These are phyloP conservation scores for Phytopythium montanum DNA, from an alignment of 352 stramenopile genomes.

Conservation along the genomic window DNA sequence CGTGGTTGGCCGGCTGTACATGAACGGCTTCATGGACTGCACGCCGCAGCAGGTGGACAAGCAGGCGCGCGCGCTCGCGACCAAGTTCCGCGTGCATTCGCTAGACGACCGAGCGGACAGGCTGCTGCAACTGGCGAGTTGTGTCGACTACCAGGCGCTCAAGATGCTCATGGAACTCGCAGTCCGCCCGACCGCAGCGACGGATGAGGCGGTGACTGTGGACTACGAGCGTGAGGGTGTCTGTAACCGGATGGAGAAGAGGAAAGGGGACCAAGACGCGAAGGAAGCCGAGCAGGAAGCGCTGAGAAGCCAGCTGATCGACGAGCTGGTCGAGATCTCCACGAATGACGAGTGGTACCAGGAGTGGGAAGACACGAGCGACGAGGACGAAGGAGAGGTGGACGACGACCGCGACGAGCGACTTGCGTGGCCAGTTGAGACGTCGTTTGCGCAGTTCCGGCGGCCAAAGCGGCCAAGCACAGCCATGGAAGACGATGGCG, in stretches of 20 bases:
- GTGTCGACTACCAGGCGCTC: conserved; percentile 41
- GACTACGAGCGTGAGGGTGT: conserved; percentile 9
- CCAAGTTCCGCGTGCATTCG: conserved; percentile 58
- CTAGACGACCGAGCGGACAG: conserved; percentile 34
- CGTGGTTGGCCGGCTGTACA: conserved; percentile 44
- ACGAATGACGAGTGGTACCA: conserved; percentile 70
- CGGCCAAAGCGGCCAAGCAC: conserved; percentile 15
- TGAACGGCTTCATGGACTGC: conserved; percentile 44
- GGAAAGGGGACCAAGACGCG: conserved; percentile 11
- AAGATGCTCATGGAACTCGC: conserved; percentile 64
- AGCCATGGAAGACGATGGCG: conserved; percentile 11
- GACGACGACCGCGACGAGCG: not conserved
- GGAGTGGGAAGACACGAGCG: conserved; percentile 46
- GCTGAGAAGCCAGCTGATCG: conserved; percentile 33
- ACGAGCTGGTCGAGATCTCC: conserved; percentile 59
- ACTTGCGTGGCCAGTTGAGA: not conserved
- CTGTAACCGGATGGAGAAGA: not conserved
- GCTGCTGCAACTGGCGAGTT: conserved; percentile 25
- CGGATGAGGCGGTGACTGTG: conserved; percentile 28
- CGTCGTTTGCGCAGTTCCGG: conserved; percentile 6
- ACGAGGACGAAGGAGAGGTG: conserved; percentile 27
- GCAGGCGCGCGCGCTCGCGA: conserved; percentile 34
- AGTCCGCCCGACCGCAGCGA: conserved; percentile 35
- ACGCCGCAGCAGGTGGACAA: conserved; percentile 41
- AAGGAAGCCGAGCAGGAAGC: conserved; percentile 13